phyloP scores from a whole-genome alignment of 768 basidiomycete genomes.

The Leccinellum luteum region DNA sequence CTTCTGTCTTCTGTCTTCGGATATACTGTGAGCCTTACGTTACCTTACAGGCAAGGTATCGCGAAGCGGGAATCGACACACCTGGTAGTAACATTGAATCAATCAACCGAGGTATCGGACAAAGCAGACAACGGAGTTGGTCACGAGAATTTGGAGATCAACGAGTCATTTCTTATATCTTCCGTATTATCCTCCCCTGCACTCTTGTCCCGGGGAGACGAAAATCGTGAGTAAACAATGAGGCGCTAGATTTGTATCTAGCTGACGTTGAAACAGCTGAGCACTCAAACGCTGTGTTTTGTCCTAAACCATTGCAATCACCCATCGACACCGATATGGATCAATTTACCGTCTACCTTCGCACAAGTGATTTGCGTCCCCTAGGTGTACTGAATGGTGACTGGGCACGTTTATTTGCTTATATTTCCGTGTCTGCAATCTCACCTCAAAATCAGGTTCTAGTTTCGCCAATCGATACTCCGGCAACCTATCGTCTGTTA shows the following conservation, averaged over 20 bases:
- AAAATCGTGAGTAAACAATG: slow-evolving; percentile 6
- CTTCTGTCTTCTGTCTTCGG: slow-evolving; percentile 23
- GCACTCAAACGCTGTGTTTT: slow-evolving; percentile 21
- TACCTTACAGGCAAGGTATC: slow-evolving; percentile 75
- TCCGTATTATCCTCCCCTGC: slow-evolving; percentile 36
- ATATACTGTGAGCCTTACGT: slow-evolving; percentile 56
- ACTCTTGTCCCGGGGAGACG: slow-evolving; percentile 7
- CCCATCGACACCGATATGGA: slow-evolving; percentile 40
- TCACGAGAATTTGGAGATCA: slow-evolving; percentile 60
- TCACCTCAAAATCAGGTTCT: slow-evolving; percentile 44
- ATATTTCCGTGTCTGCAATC: neutral
- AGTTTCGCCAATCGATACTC: slow-evolving; percentile 36
- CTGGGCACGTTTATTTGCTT: slow-evolving; percentile 53
- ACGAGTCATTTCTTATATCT: slow-evolving; percentile 65
- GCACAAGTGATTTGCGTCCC: slow-evolving; percentile 59
- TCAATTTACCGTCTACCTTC: slow-evolving; percentile 58
- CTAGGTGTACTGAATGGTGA: slow-evolving; percentile 71
- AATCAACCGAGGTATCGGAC: slow-evolving; percentile 1
- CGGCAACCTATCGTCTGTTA: slow-evolving; percentile 47
- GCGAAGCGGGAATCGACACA: slow-evolving; percentile 47
- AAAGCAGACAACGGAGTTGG: slow-evolving; percentile 10
- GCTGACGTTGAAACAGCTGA: neutral
- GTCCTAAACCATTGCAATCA: slow-evolving; percentile 30
- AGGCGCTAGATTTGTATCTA: neutral
- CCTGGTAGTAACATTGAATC: slow-evolving; percentile 46